Evolutionary conservation across 1,139 yeast species (phyloP).

Genomic region (Saccharomyces hybrid): DNA sequence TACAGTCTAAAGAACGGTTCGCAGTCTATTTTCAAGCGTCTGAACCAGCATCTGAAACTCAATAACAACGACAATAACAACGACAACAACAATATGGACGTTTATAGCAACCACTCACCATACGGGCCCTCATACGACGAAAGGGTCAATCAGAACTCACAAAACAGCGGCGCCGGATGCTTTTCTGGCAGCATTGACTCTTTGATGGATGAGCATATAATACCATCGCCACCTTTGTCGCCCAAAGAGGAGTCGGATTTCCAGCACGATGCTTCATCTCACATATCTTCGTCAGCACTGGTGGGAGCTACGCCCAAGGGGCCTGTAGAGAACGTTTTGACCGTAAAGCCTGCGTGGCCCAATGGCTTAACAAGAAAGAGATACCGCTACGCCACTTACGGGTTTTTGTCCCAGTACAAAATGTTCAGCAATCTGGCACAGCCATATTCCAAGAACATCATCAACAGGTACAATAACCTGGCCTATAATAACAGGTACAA

Average conservation of each 20-base stretch:
- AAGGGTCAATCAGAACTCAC: background rate
- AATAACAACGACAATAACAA: background rate
- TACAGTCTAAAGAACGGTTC: constrained; percentile 1
- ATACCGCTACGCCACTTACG: constrained; percentile 6
- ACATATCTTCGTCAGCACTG: background rate
- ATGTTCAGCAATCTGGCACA: constrained; percentile 1
- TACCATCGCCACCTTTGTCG: constrained; percentile 30
- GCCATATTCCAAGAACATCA: background rate
- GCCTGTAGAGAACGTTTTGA: background rate
- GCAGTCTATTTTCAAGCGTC: background rate
- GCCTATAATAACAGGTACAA: background rate
- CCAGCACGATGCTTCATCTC: background rate
- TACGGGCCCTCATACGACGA: background rate
- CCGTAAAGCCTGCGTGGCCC: constrained; percentile 7
- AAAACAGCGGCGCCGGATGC: constrained; percentile 5
- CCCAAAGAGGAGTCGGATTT: constrained; percentile 14
- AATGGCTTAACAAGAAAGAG: constrained; percentile 3
- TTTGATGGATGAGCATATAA: constrained; percentile 16
- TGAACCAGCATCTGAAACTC: background rate
- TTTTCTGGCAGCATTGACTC: constrained; percentile 9
- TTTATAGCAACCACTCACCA: constrained; percentile 1
- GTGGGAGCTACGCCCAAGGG: background rate
- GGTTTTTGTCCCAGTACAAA: constrained; percentile 9
- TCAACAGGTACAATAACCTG: background rate
- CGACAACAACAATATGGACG: background rate